Evolutionary conservation across 805 yeast species (phyloP).

Genomic region (Kuraishia cidri): DNA sequence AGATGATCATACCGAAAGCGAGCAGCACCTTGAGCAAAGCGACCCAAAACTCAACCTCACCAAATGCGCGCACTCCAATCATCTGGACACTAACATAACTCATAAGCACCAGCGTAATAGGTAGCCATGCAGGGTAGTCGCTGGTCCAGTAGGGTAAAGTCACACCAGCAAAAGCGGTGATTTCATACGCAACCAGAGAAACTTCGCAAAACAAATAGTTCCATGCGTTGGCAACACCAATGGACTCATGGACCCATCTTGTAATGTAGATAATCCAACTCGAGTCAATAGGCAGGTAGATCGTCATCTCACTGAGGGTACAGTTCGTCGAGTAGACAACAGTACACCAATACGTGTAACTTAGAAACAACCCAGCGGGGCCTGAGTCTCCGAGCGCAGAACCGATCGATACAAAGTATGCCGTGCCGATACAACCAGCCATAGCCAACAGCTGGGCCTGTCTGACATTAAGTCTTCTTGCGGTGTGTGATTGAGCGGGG

Average conservation of each 20-base stretch:
- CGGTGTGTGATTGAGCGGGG: constrained; percentile 4
- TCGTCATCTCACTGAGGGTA: constrained; percentile 36
- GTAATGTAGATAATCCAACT: constrained; percentile 38
- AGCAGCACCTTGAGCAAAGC: constrained; percentile 57
- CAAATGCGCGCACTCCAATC: constrained; percentile 34
- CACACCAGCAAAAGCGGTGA: constrained; percentile 30
- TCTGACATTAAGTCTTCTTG: constrained; percentile 25
- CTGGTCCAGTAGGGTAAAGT: constrained; percentile 38
- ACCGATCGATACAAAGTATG: constrained; percentile 33
- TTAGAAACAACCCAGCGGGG: constrained; percentile 30
- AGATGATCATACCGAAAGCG: constrained; percentile 50
- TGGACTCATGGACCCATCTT: constrained; percentile 33
- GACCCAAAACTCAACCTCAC: constrained; percentile 59
- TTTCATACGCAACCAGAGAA: constrained; percentile 40
- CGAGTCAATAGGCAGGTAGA: constrained; percentile 36
- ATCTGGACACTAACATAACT: constrained; percentile 30
- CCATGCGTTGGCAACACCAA: constrained; percentile 39
- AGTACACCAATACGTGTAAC: constrained; percentile 29
- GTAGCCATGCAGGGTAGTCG: constrained; percentile 35
- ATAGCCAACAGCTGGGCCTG: constrained; percentile 40
- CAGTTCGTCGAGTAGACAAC: constrained; percentile 31
- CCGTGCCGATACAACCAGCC: constrained; percentile 42
- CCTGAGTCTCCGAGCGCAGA: constrained; percentile 28
- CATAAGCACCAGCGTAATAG: constrained; percentile 31
- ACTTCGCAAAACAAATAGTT: constrained; percentile 39